Percentiles rank a stretch among this genome's conserved stretches.
phyloP scores from a whole-genome alignment of 1,284 basidiomycete species.

The Cystobasidium slooffiae region DNA sequence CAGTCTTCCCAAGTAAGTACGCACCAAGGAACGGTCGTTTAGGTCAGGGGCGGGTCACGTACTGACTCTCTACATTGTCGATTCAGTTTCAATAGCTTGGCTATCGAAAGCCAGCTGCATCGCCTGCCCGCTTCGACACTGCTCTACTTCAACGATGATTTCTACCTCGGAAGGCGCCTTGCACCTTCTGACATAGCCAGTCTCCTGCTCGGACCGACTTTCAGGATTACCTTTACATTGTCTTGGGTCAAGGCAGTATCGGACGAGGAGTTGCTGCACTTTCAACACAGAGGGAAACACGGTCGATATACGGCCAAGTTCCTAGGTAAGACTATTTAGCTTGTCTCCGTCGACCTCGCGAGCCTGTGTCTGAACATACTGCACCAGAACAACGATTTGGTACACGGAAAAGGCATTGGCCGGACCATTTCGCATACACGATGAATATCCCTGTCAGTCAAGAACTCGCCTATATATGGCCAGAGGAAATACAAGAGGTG shows the following conservation, averaged over 20 bases:
- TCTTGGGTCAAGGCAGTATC: too few relatives aligned
- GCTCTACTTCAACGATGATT: conserved; percentile 11
- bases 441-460: neutral
- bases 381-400: conserved; percentile 18
- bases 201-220: neutral
- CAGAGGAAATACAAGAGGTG: conserved; percentile 16
- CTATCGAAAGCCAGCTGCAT: neutral
- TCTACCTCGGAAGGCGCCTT: neutral
- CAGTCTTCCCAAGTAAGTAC: neutral
- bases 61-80: too few relatives aligned
- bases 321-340: too few relatives aligned
- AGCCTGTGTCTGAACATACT: too few relatives aligned
- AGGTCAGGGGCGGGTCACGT: too few relatives aligned
- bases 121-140: neutral
- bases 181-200: neutral
- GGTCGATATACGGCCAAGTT: too few relatives aligned
- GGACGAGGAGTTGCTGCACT: too few relatives aligned
- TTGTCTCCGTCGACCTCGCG: too few relatives aligned
- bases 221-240: neutral
- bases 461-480: conserved; percentile 22
- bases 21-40: too few relatives aligned
- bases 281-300: too few relatives aligned
- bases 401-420: conserved; percentile 26
- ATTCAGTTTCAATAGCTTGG: conserved; percentile 1
- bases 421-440: conserved; percentile 25